phyloP scores from a whole-genome alignment of 495 filamentous ascomycete species.

The Bacidia rubella region DNA sequence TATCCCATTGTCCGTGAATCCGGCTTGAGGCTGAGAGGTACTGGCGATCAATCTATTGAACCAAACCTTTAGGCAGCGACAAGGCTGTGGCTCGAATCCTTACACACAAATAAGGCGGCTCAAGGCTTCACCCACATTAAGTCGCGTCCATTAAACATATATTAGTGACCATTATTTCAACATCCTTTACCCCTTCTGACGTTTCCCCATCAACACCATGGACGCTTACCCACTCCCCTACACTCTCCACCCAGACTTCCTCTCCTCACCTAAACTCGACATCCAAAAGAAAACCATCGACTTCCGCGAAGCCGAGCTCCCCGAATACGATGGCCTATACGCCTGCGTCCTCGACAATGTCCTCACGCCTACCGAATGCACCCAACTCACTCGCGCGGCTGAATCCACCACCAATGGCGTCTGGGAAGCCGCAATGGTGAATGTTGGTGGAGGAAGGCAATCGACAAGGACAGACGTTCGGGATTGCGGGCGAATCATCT shows the following conservation, averaged over 20 bases:
- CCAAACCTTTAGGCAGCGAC: slow-evolving; percentile 8
- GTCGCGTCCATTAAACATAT: too few relatives aligned
- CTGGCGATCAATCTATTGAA: too few relatives aligned
- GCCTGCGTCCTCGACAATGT: slow-evolving; percentile 54
- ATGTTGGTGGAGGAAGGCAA: slow-evolving; percentile 50
- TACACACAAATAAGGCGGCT: not conserved
- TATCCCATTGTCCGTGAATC: too few relatives aligned
- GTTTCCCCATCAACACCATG: too few relatives aligned
- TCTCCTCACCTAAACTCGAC: not conserved
- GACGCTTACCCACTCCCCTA: not conserved
- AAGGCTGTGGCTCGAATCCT: not conserved
- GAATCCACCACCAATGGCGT: slow-evolving; percentile 33
- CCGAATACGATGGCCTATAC: slow-evolving; percentile 39
- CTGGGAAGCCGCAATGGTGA: slow-evolving; percentile 58
- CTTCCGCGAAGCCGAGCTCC: slow-evolving; percentile 42
- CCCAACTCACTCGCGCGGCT: slow-evolving; percentile 39
- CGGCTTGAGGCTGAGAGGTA: too few relatives aligned
- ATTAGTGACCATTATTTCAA: too few relatives aligned
- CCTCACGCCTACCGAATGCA: slow-evolving; percentile 47
- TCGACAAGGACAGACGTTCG: slow-evolving; percentile 40
- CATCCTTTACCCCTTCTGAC: too few relatives aligned
- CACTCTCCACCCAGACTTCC: slow-evolving; percentile 8
- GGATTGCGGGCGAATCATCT: slow-evolving; percentile 64
- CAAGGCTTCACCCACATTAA: not conserved
- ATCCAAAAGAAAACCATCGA: slow-evolving; percentile 27